Conservation (phyloP, 1,139 yeast species). For the Taphrina confusa region DNA sequence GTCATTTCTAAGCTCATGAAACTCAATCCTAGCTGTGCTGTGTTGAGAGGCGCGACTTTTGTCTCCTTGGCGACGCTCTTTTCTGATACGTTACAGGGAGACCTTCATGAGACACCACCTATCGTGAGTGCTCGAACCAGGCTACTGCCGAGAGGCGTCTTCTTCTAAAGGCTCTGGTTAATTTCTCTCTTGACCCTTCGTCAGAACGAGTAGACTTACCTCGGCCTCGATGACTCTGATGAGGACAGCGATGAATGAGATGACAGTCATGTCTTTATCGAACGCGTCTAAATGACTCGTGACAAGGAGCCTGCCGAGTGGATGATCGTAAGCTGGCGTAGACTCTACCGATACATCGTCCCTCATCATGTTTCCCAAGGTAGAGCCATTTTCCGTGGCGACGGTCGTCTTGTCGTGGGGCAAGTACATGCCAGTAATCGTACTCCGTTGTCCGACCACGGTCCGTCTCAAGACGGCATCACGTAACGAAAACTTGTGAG, state of each 20-base stretch:
- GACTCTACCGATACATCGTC: not conserved
- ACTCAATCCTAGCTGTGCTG: no score
- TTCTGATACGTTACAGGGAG: no score
- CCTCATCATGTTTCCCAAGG: not conserved
- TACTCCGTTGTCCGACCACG: constrained; percentile 15
- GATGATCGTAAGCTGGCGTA: not conserved
- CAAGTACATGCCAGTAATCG: constrained; percentile 6
- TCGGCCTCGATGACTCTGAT: constrained; percentile 8
- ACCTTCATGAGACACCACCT: constrained; percentile 1
- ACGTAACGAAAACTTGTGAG: not conserved
- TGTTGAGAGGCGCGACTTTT: no score
- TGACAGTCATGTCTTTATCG: constrained; percentile 19
- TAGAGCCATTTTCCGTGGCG: no score
- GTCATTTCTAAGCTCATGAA: no score
- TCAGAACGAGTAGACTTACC: not conserved
- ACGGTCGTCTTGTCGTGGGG: constrained; percentile 4
- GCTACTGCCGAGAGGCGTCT: constrained; percentile 1
- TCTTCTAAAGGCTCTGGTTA: not conserved
- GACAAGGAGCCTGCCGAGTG: constrained; percentile 3
- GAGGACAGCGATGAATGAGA: constrained; percentile 14
- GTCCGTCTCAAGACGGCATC: constrained; percentile 17
- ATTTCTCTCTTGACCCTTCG: not conserved
- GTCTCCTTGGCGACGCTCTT: no score
- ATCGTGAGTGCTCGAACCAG: constrained; percentile 3
- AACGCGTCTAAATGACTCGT: not conserved